These are phyloP conservation scores for Conoideocrella luteorostrata DNA, from an alignment of 2,329 filamentous ascomycete genomes.

Conservation along the genomic window DNA sequence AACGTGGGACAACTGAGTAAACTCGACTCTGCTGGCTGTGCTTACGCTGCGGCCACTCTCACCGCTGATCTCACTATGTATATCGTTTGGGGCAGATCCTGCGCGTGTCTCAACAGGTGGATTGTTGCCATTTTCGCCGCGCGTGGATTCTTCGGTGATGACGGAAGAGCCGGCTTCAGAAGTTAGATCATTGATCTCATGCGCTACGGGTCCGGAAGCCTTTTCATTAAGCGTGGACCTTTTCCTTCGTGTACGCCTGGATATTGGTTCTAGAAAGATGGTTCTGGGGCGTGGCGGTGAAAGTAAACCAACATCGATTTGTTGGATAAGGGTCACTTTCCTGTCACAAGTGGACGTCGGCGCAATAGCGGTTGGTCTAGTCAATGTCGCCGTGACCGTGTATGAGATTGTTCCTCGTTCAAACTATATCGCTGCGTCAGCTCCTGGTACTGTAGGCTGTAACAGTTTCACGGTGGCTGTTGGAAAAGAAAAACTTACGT, in stretches of 20 bases:
- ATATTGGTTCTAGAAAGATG: slow-evolving; percentile 82
- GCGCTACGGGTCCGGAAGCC: slow-evolving; percentile 30
- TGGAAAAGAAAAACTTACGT: slow-evolving; percentile 55
- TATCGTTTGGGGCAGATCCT: slow-evolving; percentile 37
- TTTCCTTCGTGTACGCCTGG: slow-evolving; percentile 60
- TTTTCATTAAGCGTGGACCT: slow-evolving; percentile 43
- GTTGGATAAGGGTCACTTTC: slow-evolving; percentile 73
- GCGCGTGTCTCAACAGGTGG: slow-evolving; percentile 1
- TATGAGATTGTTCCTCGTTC: slow-evolving; percentile 92
- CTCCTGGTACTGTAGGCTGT: too few species aligned
- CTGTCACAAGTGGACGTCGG: slow-evolving; percentile 74
- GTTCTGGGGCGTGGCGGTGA: slow-evolving; percentile 69
- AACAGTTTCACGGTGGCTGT: too few species aligned
- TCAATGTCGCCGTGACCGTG: slow-evolving; percentile 82
- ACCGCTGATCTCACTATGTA: slow-evolving; percentile 63
- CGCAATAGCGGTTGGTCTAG: slow-evolving; percentile 78
- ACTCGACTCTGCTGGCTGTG: slow-evolving; percentile 50
- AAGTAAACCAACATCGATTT: slow-evolving; percentile 75
- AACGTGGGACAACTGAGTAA: slow-evolving; percentile 28
- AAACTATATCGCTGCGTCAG: slow-evolving; percentile 54
- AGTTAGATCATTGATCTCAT: slow-evolving; percentile 30
- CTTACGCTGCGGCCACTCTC: slow-evolving; percentile 64
- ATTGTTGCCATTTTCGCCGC: slow-evolving; percentile 33
- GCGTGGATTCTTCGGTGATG: slow-evolving; percentile 31
- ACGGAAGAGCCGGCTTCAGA: slow-evolving; percentile 31